Percentiles rank a stretch among this genome's conserved stretches.
These are phyloP conservation scores for Phytophthora megakarya DNA, from an alignment of 352 stramenopile species.

Conservation along the genomic window DNA sequence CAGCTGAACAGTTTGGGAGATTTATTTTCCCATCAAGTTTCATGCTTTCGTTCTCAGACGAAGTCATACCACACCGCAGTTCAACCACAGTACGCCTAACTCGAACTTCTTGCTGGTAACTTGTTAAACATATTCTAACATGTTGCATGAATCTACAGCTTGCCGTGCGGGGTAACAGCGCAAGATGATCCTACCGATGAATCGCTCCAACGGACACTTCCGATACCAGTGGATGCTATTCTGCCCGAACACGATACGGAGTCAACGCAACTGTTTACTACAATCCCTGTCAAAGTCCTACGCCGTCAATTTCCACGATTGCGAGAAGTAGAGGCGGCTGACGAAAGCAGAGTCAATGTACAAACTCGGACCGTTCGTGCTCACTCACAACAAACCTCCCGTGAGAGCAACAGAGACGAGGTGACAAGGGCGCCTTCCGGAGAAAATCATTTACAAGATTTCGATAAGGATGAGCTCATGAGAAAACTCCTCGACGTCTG, in stretches of 20 bases:
- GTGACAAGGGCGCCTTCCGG: neutral
- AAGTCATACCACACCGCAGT: constrained; percentile 53
- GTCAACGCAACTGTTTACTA: constrained; percentile 47
- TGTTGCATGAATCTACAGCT: constrained; percentile 34
- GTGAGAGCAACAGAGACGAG: neutral
- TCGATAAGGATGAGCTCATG: constrained; percentile 42
- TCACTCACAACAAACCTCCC: neutral
- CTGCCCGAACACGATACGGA: constrained; percentile 56
- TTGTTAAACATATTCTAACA: constrained; percentile 10
- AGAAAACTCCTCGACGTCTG: constrained; percentile 44
- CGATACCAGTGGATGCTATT: constrained; percentile 62
- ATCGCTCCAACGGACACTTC: constrained; percentile 35
- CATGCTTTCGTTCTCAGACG: constrained; percentile 34
- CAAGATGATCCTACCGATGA: constrained; percentile 22
- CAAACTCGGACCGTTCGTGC: neutral
- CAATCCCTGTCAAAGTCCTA: constrained; percentile 52
- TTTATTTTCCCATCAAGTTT: constrained; percentile 64
- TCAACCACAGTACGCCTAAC: constrained; percentile 59
- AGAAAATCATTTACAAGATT: constrained; percentile 10
- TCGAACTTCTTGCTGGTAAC: neutral
- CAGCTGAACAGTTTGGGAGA: constrained; percentile 74
- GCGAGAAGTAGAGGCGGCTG: neutral
- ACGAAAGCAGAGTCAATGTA: neutral
- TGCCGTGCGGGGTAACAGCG: constrained; percentile 55
- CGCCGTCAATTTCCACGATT: constrained; percentile 57